Conservation (phyloP, 2,329 filamentous ascomycete genomes). For the Colletotrichum costaricense region DNA sequence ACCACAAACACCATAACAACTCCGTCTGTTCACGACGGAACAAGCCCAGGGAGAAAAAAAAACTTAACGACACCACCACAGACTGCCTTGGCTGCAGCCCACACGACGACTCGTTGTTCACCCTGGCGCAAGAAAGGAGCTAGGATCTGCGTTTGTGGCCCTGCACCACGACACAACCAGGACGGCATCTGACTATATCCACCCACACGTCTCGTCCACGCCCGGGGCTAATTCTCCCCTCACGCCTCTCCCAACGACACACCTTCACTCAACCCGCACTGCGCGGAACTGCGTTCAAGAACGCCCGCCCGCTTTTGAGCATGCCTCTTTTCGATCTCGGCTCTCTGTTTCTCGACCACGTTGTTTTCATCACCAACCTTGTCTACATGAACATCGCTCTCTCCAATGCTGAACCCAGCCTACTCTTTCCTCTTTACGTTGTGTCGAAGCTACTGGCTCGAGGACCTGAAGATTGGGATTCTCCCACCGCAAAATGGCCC, state of each 20-base stretch:
- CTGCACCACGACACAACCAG: conserved; percentile 19
- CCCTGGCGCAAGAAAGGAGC: conserved; percentile 22
- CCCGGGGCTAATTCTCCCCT: conserved; percentile 17
- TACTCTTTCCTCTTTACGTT: conserved; percentile 60
- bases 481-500: conserved; percentile 50
- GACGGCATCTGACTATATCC: conserved; percentile 34
- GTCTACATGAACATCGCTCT: conserved; percentile 65
- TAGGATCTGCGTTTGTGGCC: conserved; percentile 24
- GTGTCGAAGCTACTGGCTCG: conserved; percentile 59
- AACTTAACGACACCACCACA: conserved; percentile 6
- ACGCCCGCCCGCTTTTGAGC: conserved; percentile 31
- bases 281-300: conserved; percentile 20
- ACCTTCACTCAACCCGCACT: neutral
- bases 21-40: neutral
- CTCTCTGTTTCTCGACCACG: conserved; percentile 61
- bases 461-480: conserved; percentile 59
- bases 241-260: conserved; percentile 14
- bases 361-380: conserved; percentile 65
- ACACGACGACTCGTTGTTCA: conserved; percentile 18
- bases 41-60: neutral
- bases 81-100: conserved; percentile 18
- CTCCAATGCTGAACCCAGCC: conserved; percentile 58
- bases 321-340: conserved; percentile 66
- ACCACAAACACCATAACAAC: conserved; percentile 12
- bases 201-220: conserved; percentile 24